Evolutionary conservation across 2,329 filamentous ascomycete genomes (phyloP).

Genomic region (Zarea fungicola): DNA sequence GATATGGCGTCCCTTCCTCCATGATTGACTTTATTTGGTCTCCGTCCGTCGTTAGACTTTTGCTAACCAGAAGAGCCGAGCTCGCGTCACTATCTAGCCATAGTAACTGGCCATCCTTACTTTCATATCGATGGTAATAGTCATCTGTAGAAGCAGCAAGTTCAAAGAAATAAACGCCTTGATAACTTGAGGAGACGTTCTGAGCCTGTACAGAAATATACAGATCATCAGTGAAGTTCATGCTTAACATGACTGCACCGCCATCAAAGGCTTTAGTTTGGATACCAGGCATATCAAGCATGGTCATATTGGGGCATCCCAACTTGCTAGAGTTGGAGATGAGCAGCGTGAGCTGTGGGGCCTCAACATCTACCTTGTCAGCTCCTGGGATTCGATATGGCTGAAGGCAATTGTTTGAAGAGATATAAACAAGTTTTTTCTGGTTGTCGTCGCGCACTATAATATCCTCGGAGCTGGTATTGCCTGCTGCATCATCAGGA

Average conservation of each 20-base stretch:
- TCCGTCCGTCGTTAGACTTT: slow-evolving; percentile 60
- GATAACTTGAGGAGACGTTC: slow-evolving; percentile 52
- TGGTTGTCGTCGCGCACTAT: slow-evolving; percentile 16
- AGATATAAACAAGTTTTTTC: slow-evolving; percentile 64
- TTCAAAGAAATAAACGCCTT: slow-evolving; percentile 71
- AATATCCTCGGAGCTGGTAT: slow-evolving; percentile 13
- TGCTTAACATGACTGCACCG: slow-evolving; percentile 63
- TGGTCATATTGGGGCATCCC: slow-evolving; percentile 24
- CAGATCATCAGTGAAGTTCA: slow-evolving; percentile 60
- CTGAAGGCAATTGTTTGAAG: slow-evolving; percentile 80
- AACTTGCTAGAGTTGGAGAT: slow-evolving; percentile 52
- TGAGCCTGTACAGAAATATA: slow-evolving; percentile 74
- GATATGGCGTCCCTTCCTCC: slow-evolving; percentile 55
- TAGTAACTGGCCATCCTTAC: slow-evolving; percentile 44
- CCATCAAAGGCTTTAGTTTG: slow-evolving; percentile 48
- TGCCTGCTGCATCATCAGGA: slow-evolving; percentile 16
- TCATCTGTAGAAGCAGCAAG: slow-evolving; percentile 77
- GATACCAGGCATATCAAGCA: slow-evolving; percentile 17
- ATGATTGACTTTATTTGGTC: slow-evolving; percentile 51
- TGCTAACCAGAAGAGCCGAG: slow-evolving; percentile 73
- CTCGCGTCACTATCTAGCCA: slow-evolving; percentile 82
- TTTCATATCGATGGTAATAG: slow-evolving; percentile 63
- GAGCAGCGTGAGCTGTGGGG: slow-evolving; percentile 74
- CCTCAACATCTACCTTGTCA: slow-evolving; percentile 20
- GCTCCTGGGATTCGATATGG: slow-evolving; percentile 43